Percentiles rank a stretch among this genome's conserved stretches.
phyloP scores from a whole-genome alignment of 164 flowering plant species.

The Vitis vinifera region DNA sequence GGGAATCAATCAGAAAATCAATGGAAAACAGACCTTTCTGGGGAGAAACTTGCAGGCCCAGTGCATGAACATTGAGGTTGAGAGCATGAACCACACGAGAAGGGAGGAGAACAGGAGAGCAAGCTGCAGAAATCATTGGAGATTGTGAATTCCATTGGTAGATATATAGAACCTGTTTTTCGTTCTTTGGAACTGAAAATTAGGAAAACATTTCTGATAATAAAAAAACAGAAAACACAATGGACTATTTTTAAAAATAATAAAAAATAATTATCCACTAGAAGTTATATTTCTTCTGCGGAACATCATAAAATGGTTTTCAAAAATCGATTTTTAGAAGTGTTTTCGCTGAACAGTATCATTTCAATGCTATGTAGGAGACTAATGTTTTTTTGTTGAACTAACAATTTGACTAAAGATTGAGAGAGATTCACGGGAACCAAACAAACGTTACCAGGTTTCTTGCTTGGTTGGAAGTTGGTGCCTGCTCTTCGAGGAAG shows the following conservation, averaged over 20 bases:
- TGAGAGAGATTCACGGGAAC: no score
- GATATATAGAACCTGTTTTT: neutral
- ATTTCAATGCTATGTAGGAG: neutral
- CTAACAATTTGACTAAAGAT: no score
- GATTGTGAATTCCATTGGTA: neutral
- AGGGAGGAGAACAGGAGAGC: conserved; percentile 75
- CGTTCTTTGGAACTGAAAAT: no score
- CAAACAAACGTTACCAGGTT: conserved; percentile 43
- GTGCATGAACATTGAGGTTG: conserved; percentile 72
- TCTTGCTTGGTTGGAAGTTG: conserved; percentile 40
- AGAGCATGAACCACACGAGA: conserved; percentile 77
- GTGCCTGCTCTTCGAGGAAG: conserved; percentile 55
- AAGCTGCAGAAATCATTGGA: conserved; percentile 41
- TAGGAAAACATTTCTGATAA: no score
- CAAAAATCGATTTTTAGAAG: neutral
- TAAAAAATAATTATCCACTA: no score
- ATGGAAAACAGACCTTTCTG: conserved; percentile 33
- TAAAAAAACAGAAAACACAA: no score
- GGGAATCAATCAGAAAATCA: neutral
- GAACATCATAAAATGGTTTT: neutral
- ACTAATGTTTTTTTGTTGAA: no score
- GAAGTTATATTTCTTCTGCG: neutral
- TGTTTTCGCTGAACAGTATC: neutral
- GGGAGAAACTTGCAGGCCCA: conserved; percentile 47
- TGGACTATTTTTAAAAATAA: no score